Conservation (phyloP, 176 grass and related monocot species). For the Stipa capillata region DNA sequence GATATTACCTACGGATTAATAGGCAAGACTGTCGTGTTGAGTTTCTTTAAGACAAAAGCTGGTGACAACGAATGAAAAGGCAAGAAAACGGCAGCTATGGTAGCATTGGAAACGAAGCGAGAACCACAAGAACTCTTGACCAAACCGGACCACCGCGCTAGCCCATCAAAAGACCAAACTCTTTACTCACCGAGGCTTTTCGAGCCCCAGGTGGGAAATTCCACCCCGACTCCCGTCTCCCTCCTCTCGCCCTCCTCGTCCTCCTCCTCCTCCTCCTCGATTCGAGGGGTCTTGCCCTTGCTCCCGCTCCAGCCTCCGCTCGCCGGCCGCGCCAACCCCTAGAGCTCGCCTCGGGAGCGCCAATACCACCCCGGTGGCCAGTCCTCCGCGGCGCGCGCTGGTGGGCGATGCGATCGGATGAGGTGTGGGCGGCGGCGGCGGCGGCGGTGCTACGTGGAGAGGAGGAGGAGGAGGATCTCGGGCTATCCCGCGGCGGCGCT, state of each 20-base stretch:
- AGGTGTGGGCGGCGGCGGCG: constrained; percentile 52
- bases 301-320: neutral
- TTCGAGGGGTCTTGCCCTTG: constrained; percentile 8
- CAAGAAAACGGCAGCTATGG: too few relatives aligned
- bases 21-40: too few relatives aligned
- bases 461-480: constrained; percentile 42
- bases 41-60: too few relatives aligned
- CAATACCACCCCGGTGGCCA: constrained; percentile 20
- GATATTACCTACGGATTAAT: too few relatives aligned
- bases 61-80: too few relatives aligned
- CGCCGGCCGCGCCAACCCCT: neutral
- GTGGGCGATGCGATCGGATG: constrained; percentile 75
- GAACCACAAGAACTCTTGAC: too few relatives aligned
- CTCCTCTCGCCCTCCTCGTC: too few relatives aligned
- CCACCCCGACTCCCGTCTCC: neutral
- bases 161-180: too few relatives aligned
- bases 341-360: constrained; percentile 4
- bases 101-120: too few relatives aligned
- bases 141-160: too few relatives aligned
- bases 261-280: neutral
- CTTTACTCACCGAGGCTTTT: too few relatives aligned
- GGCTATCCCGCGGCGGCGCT: constrained; percentile 11
- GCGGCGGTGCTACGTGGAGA: constrained; percentile 25
- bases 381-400: constrained; percentile 10
- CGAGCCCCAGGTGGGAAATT: neutral